A percentile compares a stretch with the other conserved stretches of the same genome.
phyloP scores from a whole-genome alignment of 768 basidiomycete genomes.

The Calocybe indica region DNA sequence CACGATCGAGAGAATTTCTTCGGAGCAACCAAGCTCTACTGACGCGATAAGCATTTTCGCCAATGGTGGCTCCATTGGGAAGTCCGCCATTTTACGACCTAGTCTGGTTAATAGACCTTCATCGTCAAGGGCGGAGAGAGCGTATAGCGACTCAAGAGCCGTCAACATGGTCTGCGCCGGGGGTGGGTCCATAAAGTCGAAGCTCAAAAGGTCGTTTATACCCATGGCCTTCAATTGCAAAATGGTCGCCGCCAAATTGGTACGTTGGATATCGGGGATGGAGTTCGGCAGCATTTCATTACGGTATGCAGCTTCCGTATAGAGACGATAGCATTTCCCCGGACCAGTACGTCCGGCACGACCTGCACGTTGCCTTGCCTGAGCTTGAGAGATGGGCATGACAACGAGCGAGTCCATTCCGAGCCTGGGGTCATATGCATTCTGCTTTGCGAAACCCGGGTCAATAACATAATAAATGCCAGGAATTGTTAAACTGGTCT shows the following conservation, averaged over 20 bases:
- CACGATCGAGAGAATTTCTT: constrained; percentile 94
- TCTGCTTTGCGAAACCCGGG: constrained; percentile 98
- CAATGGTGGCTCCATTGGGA: constrained; percentile 94
- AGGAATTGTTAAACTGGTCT: constrained; percentile 96
- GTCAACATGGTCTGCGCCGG: constrained; percentile 96
- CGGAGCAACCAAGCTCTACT: constrained; percentile 95
- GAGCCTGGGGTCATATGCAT: constrained; percentile 93
- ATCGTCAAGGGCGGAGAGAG: constrained; percentile 92
- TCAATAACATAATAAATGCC: constrained; percentile 99
- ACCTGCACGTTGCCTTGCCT: constrained; percentile 91
- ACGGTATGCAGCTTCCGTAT: constrained; percentile 96
- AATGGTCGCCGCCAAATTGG: constrained; percentile 89
- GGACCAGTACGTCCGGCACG: constrained; percentile 98
- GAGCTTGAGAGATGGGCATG: constrained; percentile 98
- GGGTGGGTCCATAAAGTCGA: constrained; percentile 99
- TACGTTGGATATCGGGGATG: constrained; percentile 96
- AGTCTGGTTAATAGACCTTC: constrained; percentile 92
- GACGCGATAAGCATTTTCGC: constrained; percentile 99
- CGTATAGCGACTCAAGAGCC: constrained; percentile 90
- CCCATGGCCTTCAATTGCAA: constrained; percentile 98
- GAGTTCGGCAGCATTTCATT: constrained; percentile 99
- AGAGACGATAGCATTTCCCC: constrained; percentile 96
- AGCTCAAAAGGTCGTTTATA: constrained; percentile 93
- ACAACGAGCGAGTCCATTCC: constrained; percentile 99
- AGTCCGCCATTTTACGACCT: constrained; percentile 99